Base-by-base conservation (phyloP, 2,329 filamentous ascomycete species). In the Aspergillus pseudoterreus region DNA sequence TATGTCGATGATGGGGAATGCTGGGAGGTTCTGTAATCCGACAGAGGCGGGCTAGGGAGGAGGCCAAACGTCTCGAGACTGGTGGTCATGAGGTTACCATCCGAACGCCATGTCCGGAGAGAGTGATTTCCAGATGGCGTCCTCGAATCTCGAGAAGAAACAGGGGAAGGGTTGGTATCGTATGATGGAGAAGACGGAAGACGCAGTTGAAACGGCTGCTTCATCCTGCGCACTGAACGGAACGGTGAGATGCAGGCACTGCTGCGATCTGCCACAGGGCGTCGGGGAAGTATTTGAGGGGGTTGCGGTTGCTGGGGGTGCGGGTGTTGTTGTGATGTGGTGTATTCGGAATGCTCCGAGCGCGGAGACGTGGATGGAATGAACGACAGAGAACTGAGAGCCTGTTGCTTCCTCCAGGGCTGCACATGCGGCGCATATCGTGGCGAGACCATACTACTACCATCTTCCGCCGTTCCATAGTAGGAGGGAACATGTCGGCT, bases 161-260 rank as follows among this genome's bases (percentile, higher is more conserved):
- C 19, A 10, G 39, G 39, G 17, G 62, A 56, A 46, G 57, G 32
- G 2, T 51, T 56, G 14, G 55, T 61, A 39, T 72, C 69, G 27
- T 58, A 52, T 0, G 67, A 68, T 9, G 70, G 69, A 2, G 69
- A 71, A 6, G 58, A 49, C 8, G 69, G 69, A 11, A 72, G 58
- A 49, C 64, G 66, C 14, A 72, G 53, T 36, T 68, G 69, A 33
- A 72, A 71, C 12, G 70, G 69, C 45, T 71, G 63, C 43, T 71
- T 72, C 70, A 72, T 72, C 51, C 56, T 66, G 15, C 67, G 64
- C 9, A 72, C 70, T 1, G 70, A 72, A 14, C 70, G 69, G 48
- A 72, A 72, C 1, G 70, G 70, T 10, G 70, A 72, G 35, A 71
- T 60, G 17, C 54, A 64, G 43, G 60, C 51, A 9, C 60, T 51